phyloP scores from a whole-genome alignment of 768 basidiomycete species.

The Suillus placidus region DNA sequence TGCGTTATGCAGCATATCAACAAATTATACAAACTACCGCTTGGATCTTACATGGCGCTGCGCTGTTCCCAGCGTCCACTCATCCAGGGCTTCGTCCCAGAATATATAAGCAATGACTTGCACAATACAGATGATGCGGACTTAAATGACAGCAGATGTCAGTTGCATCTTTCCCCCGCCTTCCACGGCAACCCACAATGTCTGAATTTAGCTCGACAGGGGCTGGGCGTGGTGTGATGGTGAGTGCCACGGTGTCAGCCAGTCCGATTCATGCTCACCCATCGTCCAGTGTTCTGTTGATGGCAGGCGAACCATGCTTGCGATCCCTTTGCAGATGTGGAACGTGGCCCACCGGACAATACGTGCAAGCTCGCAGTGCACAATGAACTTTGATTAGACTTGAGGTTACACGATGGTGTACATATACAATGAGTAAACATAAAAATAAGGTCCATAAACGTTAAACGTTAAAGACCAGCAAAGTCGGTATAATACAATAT shows the following conservation, averaged over 20 bases:
- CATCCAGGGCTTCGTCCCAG: no score
- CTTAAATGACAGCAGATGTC: not conserved
- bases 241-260: not conserved
- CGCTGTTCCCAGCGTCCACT: no score
- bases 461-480: not conserved
- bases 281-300: not conserved
- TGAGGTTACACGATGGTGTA: not conserved
- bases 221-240: not conserved
- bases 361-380: not conserved
- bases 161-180: not conserved
- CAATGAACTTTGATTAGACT: not conserved
- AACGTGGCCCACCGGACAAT: not conserved
- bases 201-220: not conserved
- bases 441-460: not conserved
- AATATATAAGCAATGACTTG: no score
- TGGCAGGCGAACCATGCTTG: not conserved
- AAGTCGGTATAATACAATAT: not conserved
- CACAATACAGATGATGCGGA: not conserved
- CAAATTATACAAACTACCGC: no score
- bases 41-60: no score
- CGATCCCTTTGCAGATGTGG: not conserved
- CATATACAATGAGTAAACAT: not conserved
- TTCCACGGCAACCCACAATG: not conserved
- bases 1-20: not conserved
- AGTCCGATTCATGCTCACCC: not conserved